Conservation (phyloP, 257 asterid genomes). For the Solanum dulcamara region DNA sequence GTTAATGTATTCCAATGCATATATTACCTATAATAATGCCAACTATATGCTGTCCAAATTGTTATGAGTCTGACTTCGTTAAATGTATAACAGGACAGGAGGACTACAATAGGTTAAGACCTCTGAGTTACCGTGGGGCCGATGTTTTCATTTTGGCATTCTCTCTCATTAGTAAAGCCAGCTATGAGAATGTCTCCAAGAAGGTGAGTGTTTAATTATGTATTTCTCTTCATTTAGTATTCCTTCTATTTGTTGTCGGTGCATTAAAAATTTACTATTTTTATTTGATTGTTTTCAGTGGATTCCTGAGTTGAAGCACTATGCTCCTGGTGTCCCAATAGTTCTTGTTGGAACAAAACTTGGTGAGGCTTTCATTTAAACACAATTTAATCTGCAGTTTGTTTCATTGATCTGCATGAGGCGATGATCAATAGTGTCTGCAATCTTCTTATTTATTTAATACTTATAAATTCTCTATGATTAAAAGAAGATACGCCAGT, state of each 20-base stretch:
- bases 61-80: neutral
- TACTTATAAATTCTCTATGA: neutral
- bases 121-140: constrained; percentile 27
- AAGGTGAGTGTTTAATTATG: constrained; percentile 1
- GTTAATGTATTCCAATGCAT: neutral
- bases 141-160: constrained; percentile 27
- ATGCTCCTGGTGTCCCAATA: constrained; percentile 29
- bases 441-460: neutral
- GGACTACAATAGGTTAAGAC: constrained; percentile 24
- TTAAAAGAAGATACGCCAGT: neutral
- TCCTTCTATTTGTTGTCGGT: neutral
- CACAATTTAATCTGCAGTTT: neutral
- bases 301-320: constrained; percentile 30
- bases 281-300: constrained; percentile 9
- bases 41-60: neutral
- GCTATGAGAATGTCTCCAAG: constrained; percentile 23
- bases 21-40: neutral
- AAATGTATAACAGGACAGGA: constrained; percentile 17
- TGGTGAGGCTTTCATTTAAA: constrained; percentile 8
- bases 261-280: neutral
- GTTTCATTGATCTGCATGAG: neutral
- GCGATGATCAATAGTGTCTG: neutral
- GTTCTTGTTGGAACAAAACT: constrained; percentile 29
- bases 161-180: constrained; percentile 28
- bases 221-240: neutral